These are phyloP conservation scores for Apium graveolens DNA, from an alignment of 129 eudicot genomes.

Conservation along the genomic window DNA sequence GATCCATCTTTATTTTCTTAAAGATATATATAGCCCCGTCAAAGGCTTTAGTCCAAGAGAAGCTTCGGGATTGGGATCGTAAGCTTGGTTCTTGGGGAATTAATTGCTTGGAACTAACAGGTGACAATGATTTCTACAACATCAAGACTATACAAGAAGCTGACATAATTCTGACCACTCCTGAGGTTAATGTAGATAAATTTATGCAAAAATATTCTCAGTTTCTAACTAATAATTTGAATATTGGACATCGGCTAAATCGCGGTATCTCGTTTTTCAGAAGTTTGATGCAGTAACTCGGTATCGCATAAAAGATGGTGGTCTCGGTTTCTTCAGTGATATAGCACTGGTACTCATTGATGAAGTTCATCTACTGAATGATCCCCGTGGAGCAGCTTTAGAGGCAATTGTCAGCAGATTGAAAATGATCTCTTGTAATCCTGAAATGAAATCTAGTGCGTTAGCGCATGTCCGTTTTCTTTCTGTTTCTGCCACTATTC, in stretches of 20 bases:
- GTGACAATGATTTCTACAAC: conserved; percentile 81
- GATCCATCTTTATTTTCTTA: conserved; percentile 15
- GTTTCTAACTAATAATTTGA: conserved; percentile 9
- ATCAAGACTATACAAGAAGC: conserved; percentile 79
- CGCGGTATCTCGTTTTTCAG: conserved; percentile 33
- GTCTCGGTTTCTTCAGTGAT: conserved; percentile 92
- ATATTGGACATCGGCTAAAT: conserved; percentile 11
- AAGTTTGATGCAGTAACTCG: conserved; percentile 97
- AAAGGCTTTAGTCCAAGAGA: conserved; percentile 98
- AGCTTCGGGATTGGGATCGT: conserved; percentile 83
- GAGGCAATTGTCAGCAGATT: conserved; percentile 97
- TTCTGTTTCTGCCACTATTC: conserved; percentile 89
- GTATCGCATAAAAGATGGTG: conserved; percentile 87
- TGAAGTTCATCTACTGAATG: conserved; percentile 96
- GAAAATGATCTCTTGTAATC: conserved; percentile 74
- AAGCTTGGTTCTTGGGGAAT: conserved; percentile 81
- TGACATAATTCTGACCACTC: conserved; percentile 90
- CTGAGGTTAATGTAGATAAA: conserved; percentile 55
- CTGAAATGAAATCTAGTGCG: conserved; percentile 63
- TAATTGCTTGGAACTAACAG: conserved; percentile 91
- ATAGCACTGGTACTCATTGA: conserved; percentile 89
- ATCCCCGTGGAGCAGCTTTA: conserved; percentile 97
- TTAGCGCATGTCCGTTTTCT: conserved; percentile 73
- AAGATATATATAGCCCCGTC: conserved; percentile 97
- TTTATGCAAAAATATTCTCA: background rate